Conservation (phyloP, 2,329 filamentous ascomycete species). For the Paecilomyces variotii region DNA sequence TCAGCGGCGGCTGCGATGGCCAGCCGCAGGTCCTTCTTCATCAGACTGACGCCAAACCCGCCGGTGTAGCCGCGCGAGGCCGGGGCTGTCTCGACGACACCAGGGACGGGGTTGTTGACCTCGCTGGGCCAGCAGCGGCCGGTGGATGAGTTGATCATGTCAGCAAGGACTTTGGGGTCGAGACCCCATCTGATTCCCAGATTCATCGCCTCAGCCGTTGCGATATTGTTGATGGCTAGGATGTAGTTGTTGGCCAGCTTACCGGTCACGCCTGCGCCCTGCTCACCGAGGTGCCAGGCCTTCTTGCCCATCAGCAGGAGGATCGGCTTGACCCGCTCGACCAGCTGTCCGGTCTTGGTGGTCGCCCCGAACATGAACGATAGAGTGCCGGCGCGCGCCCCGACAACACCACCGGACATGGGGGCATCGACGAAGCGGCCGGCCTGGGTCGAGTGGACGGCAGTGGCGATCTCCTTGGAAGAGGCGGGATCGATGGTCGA, state of each 20-base stretch:
- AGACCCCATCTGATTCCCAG: slow-evolving; percentile 57
- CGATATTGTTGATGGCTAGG: slow-evolving; percentile 83
- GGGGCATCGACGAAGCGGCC: slow-evolving; percentile 87
- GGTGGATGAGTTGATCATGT: slow-evolving; percentile 86
- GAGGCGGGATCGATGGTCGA: slow-evolving; percentile 92
- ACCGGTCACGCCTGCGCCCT: slow-evolving; percentile 77
- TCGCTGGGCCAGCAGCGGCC: slow-evolving; percentile 96
- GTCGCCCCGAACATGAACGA: slow-evolving; percentile 91
- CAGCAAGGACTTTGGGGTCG: slow-evolving; percentile 60
- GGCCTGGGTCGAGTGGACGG: slow-evolving; percentile 57
- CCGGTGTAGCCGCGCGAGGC: slow-evolving; percentile 68
- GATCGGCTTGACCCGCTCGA: slow-evolving; percentile 59
- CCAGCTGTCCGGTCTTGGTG: slow-evolving; percentile 41
- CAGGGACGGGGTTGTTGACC: slow-evolving; percentile 88
- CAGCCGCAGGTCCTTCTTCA: slow-evolving; percentile 71
- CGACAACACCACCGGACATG: slow-evolving; percentile 94
- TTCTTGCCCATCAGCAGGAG: slow-evolving; percentile 78
- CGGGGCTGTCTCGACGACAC: slow-evolving; percentile 69
- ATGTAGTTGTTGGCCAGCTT: slow-evolving; percentile 98
- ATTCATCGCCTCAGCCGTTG: slow-evolving; percentile 59
- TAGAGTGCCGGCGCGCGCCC: slow-evolving; percentile 75
- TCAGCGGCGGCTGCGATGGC: slow-evolving; percentile 65
- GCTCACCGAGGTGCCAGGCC: slow-evolving; percentile 75
- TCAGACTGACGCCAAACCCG: slow-evolving; percentile 68
- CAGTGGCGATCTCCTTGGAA: slow-evolving; percentile 67